Evolutionary conservation across 305 asterid genomes (phyloP), one percentile per base, ranked within the genome.

Genomic region (Rubia balearica): DNA sequence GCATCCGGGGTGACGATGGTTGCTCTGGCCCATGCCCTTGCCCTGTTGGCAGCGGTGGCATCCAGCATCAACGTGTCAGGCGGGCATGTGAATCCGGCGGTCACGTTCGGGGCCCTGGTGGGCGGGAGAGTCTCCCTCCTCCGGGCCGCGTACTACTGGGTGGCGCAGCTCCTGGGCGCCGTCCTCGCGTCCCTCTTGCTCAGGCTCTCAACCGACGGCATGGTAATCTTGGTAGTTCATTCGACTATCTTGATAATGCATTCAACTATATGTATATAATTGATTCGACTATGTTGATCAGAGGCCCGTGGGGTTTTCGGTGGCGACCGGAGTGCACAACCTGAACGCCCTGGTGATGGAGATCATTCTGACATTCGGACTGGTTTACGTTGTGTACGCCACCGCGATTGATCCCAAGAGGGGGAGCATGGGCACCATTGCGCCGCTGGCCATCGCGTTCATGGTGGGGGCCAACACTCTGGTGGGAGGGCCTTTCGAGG

Each of bases 401-500:
- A 92, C 98, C 0, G 87, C 95, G 2, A 79, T 92, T 4, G 97
- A 92, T 24, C 97, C 98, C 0, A 87, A 81, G 57, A 79, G 92
- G 72, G 98, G 92, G 0, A 86, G 89, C 75, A 38, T 90, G 61
- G 89, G 89, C 6, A 87, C 92, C 0, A 79, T 92, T 13, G 96
- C 96, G 1, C 98, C 98, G 0, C 89, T 92, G 0, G 96, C 97
- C 0, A 92, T 92, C 10, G 98, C 86, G 6, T 92, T 92, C 85
- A 84, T 92, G 9, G 89, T 90, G 2, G 98, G 96, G 38, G 97
- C 96, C 3, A 92, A 92, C 72, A 62, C 80, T 16, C 81, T 92
- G 3, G 97, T 87, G 5, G 98, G 98, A 3, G 98, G 96, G n/a
- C 97, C 98, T 0, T 92, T 88, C n/a, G 88, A 82, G 1, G 98